Conservation (phyloP, 2,329 filamentous ascomycete genomes). For the Aspergillus proliferans region DNA sequence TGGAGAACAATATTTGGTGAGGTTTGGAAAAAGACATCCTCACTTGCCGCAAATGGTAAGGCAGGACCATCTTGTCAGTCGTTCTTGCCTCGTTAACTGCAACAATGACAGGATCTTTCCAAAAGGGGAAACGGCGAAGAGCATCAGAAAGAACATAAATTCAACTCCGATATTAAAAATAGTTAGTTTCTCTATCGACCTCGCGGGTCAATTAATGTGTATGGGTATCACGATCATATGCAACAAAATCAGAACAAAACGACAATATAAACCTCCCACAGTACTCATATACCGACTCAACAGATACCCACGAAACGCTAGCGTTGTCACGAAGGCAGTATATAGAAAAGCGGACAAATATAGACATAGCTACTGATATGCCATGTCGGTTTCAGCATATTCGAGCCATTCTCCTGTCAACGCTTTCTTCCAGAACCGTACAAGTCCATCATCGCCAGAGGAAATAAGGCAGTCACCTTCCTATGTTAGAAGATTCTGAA, state of each 20-base stretch:
- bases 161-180: background rate
- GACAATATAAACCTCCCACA: background rate
- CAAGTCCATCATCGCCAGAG: conserved; percentile 37
- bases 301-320: background rate
- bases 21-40: background rate
- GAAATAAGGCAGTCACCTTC: conserved; percentile 40
- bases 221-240: background rate
- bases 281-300: background rate
- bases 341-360: background rate
- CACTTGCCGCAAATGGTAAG: background rate
- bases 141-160: background rate
- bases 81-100: background rate
- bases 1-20: too few species aligned
- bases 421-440: conserved; percentile 40
- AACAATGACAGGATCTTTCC: background rate
- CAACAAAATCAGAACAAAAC: background rate
- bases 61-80: background rate
- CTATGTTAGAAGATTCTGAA: background rate
- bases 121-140: background rate
- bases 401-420: conserved; percentile 41
- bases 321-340: background rate
- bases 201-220: background rate
- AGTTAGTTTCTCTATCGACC: background rate
- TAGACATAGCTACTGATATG: conserved; percentile 20
- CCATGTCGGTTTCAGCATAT: conserved; percentile 38